These are phyloP conservation scores for Chlorociboria aeruginascens DNA, from an alignment of 495 filamentous ascomycete genomes.

Conservation along the genomic window DNA sequence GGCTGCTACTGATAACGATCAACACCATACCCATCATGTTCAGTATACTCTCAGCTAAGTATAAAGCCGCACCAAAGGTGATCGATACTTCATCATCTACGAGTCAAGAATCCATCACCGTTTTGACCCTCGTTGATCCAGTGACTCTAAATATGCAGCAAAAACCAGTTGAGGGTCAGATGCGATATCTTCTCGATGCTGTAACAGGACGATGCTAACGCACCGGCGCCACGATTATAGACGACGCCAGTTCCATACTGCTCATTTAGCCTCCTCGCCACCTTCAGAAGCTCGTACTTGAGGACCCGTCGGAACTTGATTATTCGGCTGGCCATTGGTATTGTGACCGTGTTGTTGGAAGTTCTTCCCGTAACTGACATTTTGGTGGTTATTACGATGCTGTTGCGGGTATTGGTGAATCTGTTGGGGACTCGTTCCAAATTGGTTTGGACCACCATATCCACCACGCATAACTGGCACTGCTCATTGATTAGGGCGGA, in stretches of 20 bases:
- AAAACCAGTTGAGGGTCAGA: constrained; percentile 6
- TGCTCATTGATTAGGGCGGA: constrained; percentile 12
- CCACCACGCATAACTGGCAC: constrained; percentile 41
- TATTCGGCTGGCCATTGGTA: constrained; percentile 35
- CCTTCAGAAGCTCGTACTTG: constrained; percentile 32
- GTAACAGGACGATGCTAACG: constrained; percentile 15
- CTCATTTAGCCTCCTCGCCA: constrained; percentile 47
- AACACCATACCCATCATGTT: constrained; percentile 11
- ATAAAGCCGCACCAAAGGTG: constrained; percentile 15
- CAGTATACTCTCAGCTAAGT: constrained; percentile 9
- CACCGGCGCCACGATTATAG: constrained; percentile 15
- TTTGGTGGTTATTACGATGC: constrained; percentile 33
- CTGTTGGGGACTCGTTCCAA: constrained; percentile 50
- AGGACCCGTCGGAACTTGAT: constrained; percentile 29
- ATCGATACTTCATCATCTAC: constrained; percentile 5
- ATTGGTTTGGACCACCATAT: constrained; percentile 51
- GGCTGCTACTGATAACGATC: constrained; percentile 9
- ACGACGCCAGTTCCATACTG: neutral
- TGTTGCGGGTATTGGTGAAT: constrained; percentile 54
- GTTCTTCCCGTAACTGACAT: constrained; percentile 32
- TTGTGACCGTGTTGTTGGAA: constrained; percentile 39
- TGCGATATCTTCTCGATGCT: constrained; percentile 10
- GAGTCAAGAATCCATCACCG: constrained; percentile 8
- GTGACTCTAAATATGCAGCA: constrained; percentile 16
- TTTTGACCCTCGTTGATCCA: constrained; percentile 5